A percentile compares a stretch with the other conserved stretches of the same genome.
These are phyloP conservation scores for Monosporascus cannonballus DNA, from an alignment of 2,329 filamentous ascomycete species.

Conservation along the genomic window DNA sequence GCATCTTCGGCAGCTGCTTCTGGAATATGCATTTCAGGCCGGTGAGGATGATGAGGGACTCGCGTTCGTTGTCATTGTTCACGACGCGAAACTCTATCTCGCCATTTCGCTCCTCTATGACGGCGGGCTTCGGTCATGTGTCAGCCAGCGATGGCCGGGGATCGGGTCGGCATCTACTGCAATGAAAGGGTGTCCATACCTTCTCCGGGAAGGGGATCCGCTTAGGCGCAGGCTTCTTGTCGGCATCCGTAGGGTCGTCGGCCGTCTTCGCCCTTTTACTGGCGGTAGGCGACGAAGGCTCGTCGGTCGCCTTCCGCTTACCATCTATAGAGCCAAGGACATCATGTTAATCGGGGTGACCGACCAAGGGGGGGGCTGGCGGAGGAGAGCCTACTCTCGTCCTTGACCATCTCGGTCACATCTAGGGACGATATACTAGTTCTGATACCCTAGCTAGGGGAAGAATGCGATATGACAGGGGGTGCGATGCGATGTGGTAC, in stretches of 20 bases:
- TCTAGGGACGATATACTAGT: not conserved
- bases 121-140: constrained; percentile 57
- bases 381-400: constrained; percentile 30
- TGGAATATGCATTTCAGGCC: constrained; percentile 98
- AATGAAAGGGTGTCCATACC: constrained; percentile 33
- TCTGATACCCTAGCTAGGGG: not conserved
- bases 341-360: constrained; percentile 5
- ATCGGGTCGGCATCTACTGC: constrained; percentile 7
- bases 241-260: constrained; percentile 32
- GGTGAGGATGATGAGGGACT: constrained; percentile 89
- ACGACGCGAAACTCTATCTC: constrained; percentile 97
- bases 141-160: constrained; percentile 15
- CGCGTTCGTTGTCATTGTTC: constrained; percentile 86
- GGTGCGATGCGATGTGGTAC: not conserved
- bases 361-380: not conserved
- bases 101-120: constrained; percentile 86
- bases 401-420: constrained; percentile 28
- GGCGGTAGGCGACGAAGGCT: constrained; percentile 54
- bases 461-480: not conserved
- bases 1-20: constrained; percentile 98
- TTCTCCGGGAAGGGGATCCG: constrained; percentile 87
- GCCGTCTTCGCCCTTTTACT: constrained; percentile 59
- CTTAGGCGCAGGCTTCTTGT: constrained; percentile 49
- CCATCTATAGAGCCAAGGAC: constrained; percentile 30
- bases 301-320: constrained; percentile 70